Percentiles rank a stretch among this genome's conserved stretches.
These are phyloP conservation scores for Neofusicoccum umdonicola DNA, from an alignment of 2,329 filamentous ascomycete species.

Conservation along the genomic window DNA sequence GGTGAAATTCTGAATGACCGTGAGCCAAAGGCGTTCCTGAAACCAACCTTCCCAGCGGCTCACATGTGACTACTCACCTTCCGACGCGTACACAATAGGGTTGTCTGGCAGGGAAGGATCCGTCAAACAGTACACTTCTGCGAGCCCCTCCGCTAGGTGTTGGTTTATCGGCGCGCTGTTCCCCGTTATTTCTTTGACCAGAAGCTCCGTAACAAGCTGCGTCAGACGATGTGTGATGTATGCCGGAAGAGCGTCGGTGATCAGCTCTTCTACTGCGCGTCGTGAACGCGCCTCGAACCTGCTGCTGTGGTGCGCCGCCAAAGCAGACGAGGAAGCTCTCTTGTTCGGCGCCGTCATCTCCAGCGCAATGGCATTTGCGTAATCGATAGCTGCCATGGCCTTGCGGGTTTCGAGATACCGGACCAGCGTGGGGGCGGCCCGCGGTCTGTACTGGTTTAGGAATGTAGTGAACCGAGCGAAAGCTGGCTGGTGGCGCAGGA, in stretches of 20 bases:
- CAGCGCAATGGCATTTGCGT: conserved; percentile 64
- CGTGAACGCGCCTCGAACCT: conserved; percentile 59
- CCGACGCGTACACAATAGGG: conserved; percentile 70
- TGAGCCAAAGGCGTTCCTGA: neutral
- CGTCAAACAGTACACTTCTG: conserved; percentile 71
- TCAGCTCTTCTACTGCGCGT: conserved; percentile 60
- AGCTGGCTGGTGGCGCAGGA: conserved; percentile 60
- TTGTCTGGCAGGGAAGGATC: conserved; percentile 70
- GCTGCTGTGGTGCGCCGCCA: conserved; percentile 50
- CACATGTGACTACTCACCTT: conserved; percentile 48
- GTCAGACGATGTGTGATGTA: conserved; percentile 67
- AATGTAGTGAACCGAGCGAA: conserved; percentile 65
- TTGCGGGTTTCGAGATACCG: conserved; percentile 70
- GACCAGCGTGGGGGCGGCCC: conserved; percentile 61
- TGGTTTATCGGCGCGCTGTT: conserved; percentile 60
- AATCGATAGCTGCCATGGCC: conserved; percentile 65
- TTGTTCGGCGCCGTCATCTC: conserved; percentile 44
- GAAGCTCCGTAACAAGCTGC: conserved; percentile 63
- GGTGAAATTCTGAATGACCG: conserved; percentile 60
- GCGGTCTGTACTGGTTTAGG: conserved; percentile 56
- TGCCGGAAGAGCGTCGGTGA: conserved; percentile 64
- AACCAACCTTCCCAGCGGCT: neutral
- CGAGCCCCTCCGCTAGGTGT: conserved; percentile 66
- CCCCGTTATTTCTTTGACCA: conserved; percentile 64
- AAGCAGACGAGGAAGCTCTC: conserved; percentile 37